Base-by-base conservation (phyloP, 176 grass and related monocot genomes). In the Guadua angustifolia region DNA sequence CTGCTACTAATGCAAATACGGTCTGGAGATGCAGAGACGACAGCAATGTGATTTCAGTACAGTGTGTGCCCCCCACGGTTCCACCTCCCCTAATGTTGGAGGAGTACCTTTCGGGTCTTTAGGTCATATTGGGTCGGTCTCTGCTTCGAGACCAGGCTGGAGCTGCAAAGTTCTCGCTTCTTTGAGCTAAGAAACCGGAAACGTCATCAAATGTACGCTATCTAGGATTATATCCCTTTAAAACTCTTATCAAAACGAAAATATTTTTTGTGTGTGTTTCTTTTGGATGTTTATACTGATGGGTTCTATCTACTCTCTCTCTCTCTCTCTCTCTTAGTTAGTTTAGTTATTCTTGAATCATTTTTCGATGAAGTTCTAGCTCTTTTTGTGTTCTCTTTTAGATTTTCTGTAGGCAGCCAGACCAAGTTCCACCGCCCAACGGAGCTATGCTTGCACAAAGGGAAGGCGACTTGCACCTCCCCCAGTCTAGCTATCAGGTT, bases 1-100 rank as follows among this genome's bases (percentile, higher is more conserved):
- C 22, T 4, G 61, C 50, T 21, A 80, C 76, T 81, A 70, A 81
- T 85, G 82, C 51, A 15, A 40, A 75, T 50, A 89, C 79, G 87
- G 87, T 66, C 87, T 40, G 74, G 45, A 64, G 75, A 21, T 17
- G 64, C 64, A 88, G 62, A 44, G 58, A 50, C 24, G 87, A 80
- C 87, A 80, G 77, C 77, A 66, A 29, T 22, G 69, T 70, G 39
- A 32, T 59, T 75, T 59, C 69, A 10, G 64, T 16, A 57, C 63
- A 47, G 15, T 25, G 72, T 42, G 29, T 4, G 1, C 40, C 40
- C 66, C n/a, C 55, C 86, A 78, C 66, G 40, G 58, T 64, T 50
- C 47, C 35, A 51, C 63, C 21, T 76, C 24, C 78, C 42, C 51
- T 40, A 21, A 17, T 60, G 78, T 40, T 22, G 39, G 71, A 22